These are phyloP conservation scores for Byssochlamys sp. DNA, from an alignment of 2,329 filamentous ascomycete species.

Conservation along the genomic window DNA sequence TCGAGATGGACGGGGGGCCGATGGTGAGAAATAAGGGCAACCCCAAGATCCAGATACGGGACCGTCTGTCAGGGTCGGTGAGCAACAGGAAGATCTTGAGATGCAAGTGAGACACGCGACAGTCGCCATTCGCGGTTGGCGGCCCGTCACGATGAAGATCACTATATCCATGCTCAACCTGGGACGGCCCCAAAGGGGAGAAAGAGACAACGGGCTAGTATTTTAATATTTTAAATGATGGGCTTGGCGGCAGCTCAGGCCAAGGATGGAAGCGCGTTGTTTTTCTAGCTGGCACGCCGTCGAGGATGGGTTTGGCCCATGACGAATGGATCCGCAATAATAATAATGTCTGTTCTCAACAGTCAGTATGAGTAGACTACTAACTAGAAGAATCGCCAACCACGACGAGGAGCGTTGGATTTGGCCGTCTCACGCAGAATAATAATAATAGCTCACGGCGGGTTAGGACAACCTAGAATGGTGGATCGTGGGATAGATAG, in stretches of 20 bases:
- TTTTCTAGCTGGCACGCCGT: neutral
- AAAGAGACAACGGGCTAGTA: neutral
- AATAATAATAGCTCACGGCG: too few relatives aligned
- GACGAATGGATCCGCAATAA: neutral
- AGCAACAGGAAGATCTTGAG: neutral
- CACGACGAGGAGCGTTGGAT: neutral
- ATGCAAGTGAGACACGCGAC: neutral
- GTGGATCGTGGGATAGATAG: neutral
- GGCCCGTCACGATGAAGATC: neutral
- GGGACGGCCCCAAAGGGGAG: neutral
- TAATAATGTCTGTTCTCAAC: too few relatives aligned
- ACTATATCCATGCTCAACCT: neutral
- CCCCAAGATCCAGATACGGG: neutral
- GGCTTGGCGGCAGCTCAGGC: neutral
- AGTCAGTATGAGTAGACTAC: too few relatives aligned
- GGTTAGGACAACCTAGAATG: too few relatives aligned
- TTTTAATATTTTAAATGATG: neutral
- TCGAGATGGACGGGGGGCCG: neutral
- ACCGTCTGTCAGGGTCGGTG: neutral
- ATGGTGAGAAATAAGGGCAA: neutral
- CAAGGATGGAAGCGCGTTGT: neutral
- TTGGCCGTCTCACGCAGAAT: too few relatives aligned
- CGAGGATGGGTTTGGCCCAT: neutral
- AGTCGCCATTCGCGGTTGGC: neutral
- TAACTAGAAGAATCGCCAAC: neutral